Evolutionary conservation across 1,284 basidiomycete species (phyloP).

Genomic region (Trichosporon faecale): DNA sequence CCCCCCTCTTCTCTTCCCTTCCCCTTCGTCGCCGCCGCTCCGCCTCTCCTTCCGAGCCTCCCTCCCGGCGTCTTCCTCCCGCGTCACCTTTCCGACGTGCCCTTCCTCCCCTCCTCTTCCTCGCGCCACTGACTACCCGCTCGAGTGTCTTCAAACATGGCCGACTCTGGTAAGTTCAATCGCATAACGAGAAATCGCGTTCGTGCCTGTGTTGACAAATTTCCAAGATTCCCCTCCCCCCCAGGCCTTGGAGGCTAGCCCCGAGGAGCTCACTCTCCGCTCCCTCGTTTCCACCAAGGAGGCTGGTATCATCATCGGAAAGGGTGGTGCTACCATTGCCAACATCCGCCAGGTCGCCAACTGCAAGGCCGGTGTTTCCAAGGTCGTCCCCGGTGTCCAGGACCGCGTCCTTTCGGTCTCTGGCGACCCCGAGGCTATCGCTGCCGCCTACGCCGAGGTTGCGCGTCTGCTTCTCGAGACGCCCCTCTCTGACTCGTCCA

Average conservation of each 20-base stretch:
- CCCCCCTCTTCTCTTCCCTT: slow-evolving; percentile 11
- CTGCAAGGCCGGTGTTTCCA: slow-evolving; percentile 97
- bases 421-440: slow-evolving; percentile 84
- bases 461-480: slow-evolving; percentile 80
- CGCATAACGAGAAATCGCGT: background rate
- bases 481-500: slow-evolving; percentile 62
- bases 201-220: background rate
- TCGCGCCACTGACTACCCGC: slow-evolving; percentile 25
- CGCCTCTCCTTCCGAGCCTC: slow-evolving; percentile 20
- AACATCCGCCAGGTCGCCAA: slow-evolving; percentile 90
- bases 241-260: slow-evolving; percentile 30
- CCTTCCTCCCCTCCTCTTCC: slow-evolving; percentile 16
- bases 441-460: slow-evolving; percentile 94
- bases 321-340: slow-evolving; percentile 93
- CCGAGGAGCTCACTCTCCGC: slow-evolving; percentile 71
- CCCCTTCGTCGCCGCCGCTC: slow-evolving; percentile 20
- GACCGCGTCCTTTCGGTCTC: slow-evolving; percentile 94
- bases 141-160: slow-evolving; percentile 12
- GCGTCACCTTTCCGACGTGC: slow-evolving; percentile 14
- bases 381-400: slow-evolving; percentile 94
- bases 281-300: slow-evolving; percentile 94
- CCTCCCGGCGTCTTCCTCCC: slow-evolving; percentile 7
- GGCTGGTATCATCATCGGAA: slow-evolving; percentile 92
- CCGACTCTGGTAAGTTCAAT: slow-evolving; percentile 19
- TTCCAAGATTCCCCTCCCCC: slow-evolving; percentile 32